A percentile compares a stretch with the other conserved stretches of the same genome.
Conservation (phyloP, 1,284 basidiomycete genomes). For the Athelia sp. region DNA sequence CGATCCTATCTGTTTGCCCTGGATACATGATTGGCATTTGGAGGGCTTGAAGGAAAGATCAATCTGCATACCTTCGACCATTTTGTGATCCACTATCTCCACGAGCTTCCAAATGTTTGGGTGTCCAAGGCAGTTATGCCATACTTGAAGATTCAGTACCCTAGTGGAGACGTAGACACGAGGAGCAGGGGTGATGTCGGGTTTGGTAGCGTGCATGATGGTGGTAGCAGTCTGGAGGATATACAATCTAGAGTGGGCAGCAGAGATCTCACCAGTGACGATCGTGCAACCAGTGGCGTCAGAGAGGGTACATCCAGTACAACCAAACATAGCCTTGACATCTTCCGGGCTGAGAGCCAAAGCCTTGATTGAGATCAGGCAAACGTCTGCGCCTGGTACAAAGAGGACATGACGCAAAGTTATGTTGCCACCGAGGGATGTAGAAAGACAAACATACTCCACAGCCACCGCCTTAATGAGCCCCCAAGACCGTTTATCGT, state of each 20-base stretch:
- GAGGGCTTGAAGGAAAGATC: constrained; percentile 14
- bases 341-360: constrained; percentile 3
- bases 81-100: constrained; percentile 18
- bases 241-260: background rate
- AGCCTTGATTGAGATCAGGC: constrained; percentile 19
- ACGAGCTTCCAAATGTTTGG: constrained; percentile 18
- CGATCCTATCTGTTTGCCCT: constrained; percentile 8
- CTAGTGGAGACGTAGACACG: constrained; percentile 3
- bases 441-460: constrained; percentile 20
- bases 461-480: constrained; percentile 24
- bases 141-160: constrained; percentile 20
- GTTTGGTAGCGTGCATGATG: background rate
- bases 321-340: background rate
- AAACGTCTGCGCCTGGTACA: constrained; percentile 18
- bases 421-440: constrained; percentile 13
- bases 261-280: background rate
- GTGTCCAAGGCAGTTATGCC: constrained; percentile 27
- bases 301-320: background rate
- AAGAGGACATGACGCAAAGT: constrained; percentile 17
- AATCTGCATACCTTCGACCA: constrained; percentile 26
- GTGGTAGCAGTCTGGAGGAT: background rate
- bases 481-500: constrained; percentile 25
- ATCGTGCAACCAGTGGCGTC: background rate
- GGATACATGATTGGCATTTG: constrained; percentile 18
- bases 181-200: background rate